These are phyloP conservation scores for Apiospora phragmitis DNA, from an alignment of 2,329 filamentous ascomycete genomes.

Conservation along the genomic window DNA sequence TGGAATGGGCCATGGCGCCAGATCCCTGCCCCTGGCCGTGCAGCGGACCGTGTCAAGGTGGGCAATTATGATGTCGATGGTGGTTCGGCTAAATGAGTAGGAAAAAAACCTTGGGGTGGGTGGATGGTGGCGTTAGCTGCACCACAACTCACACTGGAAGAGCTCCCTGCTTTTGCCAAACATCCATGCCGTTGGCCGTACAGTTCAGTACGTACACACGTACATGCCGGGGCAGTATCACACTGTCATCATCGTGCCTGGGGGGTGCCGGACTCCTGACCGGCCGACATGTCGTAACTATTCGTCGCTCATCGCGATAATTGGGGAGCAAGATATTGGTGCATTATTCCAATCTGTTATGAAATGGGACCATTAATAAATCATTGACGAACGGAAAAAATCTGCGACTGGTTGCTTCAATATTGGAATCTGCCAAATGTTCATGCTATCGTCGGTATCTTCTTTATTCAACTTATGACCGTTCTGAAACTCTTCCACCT, in stretches of 20 bases:
- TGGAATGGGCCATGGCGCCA: constrained; percentile 22
- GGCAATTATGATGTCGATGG: constrained; percentile 26
- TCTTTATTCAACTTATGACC: not conserved
- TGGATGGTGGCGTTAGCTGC: constrained; percentile 11
- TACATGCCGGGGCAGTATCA: not conserved
- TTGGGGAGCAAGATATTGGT: not conserved
- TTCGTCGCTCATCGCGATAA: not conserved
- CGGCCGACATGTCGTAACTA: not conserved
- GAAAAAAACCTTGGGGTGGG: constrained; percentile 13
- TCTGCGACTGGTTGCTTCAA: not conserved
- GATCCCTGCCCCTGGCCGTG: constrained; percentile 21
- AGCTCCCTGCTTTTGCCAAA: not conserved
- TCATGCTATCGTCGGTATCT: not conserved
- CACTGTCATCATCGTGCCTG: constrained; percentile 3
- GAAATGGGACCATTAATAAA: not conserved
- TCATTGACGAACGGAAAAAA: not conserved
- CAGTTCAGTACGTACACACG: not conserved
- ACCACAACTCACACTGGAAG: not conserved
- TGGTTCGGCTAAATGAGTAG: constrained; percentile 21
- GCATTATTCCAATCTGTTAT: not conserved
- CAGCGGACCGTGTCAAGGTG: constrained; percentile 14
- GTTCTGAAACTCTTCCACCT: not conserved
- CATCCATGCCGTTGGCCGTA: not conserved
- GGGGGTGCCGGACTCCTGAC: not conserved
- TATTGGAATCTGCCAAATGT: not conserved